A percentile compares a stretch with the other conserved stretches of the same genome.
phyloP scores from a whole-genome alignment of 2,329 filamentous ascomycete genomes.

The Myriosclerotinia duriaeana region DNA sequence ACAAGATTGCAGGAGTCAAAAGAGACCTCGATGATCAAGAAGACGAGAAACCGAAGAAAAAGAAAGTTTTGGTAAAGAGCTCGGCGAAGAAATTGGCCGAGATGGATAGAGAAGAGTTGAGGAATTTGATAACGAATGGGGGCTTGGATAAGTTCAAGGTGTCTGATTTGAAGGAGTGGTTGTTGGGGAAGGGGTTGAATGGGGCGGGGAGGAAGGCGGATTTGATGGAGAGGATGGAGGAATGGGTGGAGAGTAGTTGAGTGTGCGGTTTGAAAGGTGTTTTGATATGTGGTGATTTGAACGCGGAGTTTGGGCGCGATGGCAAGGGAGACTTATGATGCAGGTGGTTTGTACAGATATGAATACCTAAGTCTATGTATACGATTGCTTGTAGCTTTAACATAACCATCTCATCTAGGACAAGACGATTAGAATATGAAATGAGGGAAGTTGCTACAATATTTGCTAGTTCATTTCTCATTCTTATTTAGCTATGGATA shows the following conservation, averaged over 20 bases:
- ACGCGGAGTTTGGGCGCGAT: background rate
- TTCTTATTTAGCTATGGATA: too few species aligned
- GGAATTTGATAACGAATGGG: slow-evolving; percentile 3
- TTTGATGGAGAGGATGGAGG: slow-evolving; percentile 14
- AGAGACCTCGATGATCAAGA: slow-evolving; percentile 7
- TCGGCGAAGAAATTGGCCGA: slow-evolving; percentile 15
- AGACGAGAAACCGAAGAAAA: slow-evolving; percentile 14
- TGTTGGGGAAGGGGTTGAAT: slow-evolving; percentile 8
- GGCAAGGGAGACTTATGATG: too few species aligned
- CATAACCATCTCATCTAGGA: too few species aligned
- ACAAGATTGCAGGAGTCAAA: slow-evolving; percentile 1
- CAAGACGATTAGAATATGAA: too few species aligned
- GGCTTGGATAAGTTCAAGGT: slow-evolving; percentile 23
- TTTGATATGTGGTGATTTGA: background rate
- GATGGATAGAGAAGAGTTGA: slow-evolving; percentile 20
- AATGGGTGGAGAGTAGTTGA: slow-evolving; percentile 16
- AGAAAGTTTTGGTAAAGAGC: background rate
- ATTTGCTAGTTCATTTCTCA: too few species aligned
- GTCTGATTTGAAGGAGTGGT: slow-evolving; percentile 20
- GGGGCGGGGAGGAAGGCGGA: slow-evolving; percentile 17
- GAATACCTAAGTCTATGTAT: background rate
- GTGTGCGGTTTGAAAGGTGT: background rate
- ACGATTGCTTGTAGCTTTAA: too few species aligned
- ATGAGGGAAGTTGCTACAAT: too few species aligned
- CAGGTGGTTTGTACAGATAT: background rate